Evolutionary conservation across 495 filamentous ascomycete species (phyloP).

Genomic region (Darksidea phi): DNA sequence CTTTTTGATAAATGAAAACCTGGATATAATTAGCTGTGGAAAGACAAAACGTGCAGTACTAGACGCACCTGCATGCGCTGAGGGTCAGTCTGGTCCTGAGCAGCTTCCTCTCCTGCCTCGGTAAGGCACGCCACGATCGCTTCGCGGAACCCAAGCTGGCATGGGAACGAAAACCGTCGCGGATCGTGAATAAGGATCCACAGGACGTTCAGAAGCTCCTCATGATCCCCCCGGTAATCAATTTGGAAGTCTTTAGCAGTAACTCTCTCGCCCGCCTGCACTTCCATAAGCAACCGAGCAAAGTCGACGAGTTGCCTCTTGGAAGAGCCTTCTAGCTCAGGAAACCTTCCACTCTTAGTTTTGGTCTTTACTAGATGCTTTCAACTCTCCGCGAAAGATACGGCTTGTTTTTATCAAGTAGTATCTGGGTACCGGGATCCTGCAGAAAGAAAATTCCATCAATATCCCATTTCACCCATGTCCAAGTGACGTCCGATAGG

Average conservation of each 20-base stretch:
- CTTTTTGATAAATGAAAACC: neutral
- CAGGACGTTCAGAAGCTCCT: neutral
- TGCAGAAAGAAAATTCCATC: neutral
- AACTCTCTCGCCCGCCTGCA: neutral
- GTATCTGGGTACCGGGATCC: neutral
- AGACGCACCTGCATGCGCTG: neutral
- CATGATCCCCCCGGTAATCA: neutral
- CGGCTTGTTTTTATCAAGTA: neutral
- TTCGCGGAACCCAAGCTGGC: neutral
- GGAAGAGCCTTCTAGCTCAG: neutral
- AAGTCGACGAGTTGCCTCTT: neutral
- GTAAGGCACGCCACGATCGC: neutral
- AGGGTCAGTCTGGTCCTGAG: neutral
- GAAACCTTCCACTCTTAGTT: neutral
- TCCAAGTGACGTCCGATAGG: neutral
- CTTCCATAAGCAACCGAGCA: neutral
- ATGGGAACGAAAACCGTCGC: neutral
- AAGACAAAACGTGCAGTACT: neutral
- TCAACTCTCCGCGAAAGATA: neutral
- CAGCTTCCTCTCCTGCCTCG: neutral
- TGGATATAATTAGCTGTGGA: neutral
- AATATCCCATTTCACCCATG: neutral
- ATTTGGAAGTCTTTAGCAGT: too few relatives aligned
- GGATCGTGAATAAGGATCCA: neutral
- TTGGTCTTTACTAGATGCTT: neutral